Evolutionary conservation across 176 grass and related monocot genomes (phyloP), one percentile per base, ranked within the genome.

Genomic region (Cenchrus americanus): DNA sequence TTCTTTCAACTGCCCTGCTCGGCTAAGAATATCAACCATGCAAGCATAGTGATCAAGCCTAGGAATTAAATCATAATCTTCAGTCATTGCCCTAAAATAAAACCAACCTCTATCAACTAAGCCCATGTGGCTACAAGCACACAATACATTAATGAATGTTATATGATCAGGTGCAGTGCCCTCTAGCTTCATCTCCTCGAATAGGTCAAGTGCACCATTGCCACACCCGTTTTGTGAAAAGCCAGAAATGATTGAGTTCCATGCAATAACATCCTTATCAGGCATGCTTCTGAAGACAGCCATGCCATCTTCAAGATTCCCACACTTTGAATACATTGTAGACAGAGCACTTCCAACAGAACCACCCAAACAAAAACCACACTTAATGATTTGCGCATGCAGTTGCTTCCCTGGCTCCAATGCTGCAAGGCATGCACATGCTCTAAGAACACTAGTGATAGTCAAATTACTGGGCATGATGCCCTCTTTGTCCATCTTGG

Each of bases 301-400:
- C 58, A 82, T 76, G 83, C 88, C 80, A 91, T 96, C 91, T 77
- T 83, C 83, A 66, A 93, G 80, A 75, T 83, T 83, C 3, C 90
- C 90, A 79, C 94, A 93, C 69, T 96, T 93, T 47, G 91, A 87
- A 84, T 93, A 93, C 94, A 96, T 93, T 52, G 91, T 93, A 66
- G 88, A 96, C 62, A 96, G 74, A 77, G 94, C 75, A 70, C 88
- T 93, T 71, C 94, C 94, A 61, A 93, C 82, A 75, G 91, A 82
- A 59, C 80, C 69, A 41, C 80, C 86, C 58, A 93, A 87, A 79
- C 76, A 49, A 73, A 88, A 89, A 53, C 90, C 88, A 53, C 77
- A 93, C 69, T 96, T 96, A 5, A 96, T 32, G 49, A 85, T 84
- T 76, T 84, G 91, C 0, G 67, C 86, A 68, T 96, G 94, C 72